Percentiles rank a stretch among this genome's conserved stretches.
Conservation (phyloP, 2,329 filamentous ascomycete species). For the Endothia cerciana region DNA sequence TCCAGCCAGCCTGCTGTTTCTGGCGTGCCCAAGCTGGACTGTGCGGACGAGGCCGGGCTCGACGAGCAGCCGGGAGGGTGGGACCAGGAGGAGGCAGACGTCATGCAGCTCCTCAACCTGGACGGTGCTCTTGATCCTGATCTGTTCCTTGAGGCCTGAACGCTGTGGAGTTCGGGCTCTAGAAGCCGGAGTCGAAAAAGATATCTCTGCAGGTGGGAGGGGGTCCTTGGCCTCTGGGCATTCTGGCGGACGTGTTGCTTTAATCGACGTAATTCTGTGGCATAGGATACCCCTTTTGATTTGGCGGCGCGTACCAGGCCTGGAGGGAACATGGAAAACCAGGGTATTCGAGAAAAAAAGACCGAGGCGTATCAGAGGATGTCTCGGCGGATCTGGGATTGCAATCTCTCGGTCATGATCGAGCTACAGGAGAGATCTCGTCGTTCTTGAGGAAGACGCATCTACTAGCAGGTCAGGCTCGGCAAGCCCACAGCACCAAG, state of each 20-base stretch:
- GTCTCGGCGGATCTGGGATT: neutral
- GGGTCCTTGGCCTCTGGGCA: neutral
- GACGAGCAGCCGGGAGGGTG: conserved; percentile 18
- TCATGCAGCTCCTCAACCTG: conserved; percentile 34
- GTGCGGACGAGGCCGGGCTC: neutral
- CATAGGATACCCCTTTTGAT: conserved; percentile 16
- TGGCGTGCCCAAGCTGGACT: neutral
- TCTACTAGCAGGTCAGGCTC: neutral
- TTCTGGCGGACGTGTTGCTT: neutral
- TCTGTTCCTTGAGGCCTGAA: conserved; percentile 18
- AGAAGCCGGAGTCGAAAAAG: neutral
- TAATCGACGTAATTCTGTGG: neutral
- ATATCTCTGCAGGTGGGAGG: neutral
- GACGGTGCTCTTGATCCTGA: conserved; percentile 26
- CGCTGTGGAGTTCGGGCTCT: neutral
- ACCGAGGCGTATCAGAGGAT: neutral
- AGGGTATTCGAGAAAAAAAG: neutral
- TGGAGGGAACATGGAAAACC: neutral
- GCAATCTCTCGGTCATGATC: neutral
- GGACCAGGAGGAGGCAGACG: conserved; percentile 35
- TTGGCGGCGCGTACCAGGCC: neutral
- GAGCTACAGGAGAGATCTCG: neutral
- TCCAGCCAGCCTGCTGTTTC: neutral
- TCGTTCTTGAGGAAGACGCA: neutral
- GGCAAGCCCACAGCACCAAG: neutral